These are phyloP conservation scores for Curvularia sp. DNA, from an alignment of 2,329 filamentous ascomycete genomes.

Conservation along the genomic window DNA sequence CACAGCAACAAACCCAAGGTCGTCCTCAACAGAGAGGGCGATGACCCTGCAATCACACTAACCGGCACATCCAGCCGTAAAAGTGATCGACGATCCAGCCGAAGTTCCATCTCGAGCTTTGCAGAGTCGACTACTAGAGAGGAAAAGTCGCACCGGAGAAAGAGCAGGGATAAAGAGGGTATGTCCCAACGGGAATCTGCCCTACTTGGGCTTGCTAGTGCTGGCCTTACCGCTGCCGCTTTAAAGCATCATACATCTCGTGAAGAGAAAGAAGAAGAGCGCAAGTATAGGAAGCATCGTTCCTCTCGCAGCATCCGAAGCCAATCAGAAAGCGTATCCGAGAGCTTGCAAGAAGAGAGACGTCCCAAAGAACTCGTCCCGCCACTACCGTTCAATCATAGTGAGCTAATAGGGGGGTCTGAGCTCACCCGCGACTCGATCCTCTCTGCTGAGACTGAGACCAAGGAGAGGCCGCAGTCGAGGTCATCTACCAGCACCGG, in stretches of 20 bases:
- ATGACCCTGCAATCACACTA: conserved; percentile 65
- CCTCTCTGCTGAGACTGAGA: conserved; percentile 78
- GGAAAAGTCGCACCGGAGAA: conserved; percentile 54
- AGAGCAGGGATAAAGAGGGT: conserved; percentile 59
- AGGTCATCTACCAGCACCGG: conserved; percentile 65
- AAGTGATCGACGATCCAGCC: conserved; percentile 61
- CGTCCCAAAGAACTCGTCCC: conserved; percentile 65
- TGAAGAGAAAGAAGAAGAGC: conserved; percentile 56
- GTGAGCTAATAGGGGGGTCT: conserved; percentile 78
- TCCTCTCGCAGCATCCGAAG: conserved; percentile 61
- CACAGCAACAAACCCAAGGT: conserved; percentile 64
- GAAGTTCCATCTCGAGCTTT: conserved; percentile 56
- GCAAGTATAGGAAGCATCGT: conserved; percentile 54
- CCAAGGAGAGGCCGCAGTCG: conserved; percentile 59
- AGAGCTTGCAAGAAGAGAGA: conserved; percentile 60
- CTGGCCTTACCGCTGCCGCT: conserved; percentile 67
- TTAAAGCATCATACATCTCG: conserved; percentile 71
- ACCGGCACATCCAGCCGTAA: conserved; percentile 63
- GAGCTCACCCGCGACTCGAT: conserved; percentile 90
- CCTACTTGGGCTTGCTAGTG: conserved; percentile 61
- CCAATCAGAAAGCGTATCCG: conserved; percentile 60
- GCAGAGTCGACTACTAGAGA: conserved; percentile 54
- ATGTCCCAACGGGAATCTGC: conserved; percentile 60
- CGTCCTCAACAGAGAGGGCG: conserved; percentile 64
- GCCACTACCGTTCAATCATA: conserved; percentile 82